Conservation (phyloP, 2,329 filamentous ascomycete species). For the Pseudopyrenochaeta lycopersici region DNA sequence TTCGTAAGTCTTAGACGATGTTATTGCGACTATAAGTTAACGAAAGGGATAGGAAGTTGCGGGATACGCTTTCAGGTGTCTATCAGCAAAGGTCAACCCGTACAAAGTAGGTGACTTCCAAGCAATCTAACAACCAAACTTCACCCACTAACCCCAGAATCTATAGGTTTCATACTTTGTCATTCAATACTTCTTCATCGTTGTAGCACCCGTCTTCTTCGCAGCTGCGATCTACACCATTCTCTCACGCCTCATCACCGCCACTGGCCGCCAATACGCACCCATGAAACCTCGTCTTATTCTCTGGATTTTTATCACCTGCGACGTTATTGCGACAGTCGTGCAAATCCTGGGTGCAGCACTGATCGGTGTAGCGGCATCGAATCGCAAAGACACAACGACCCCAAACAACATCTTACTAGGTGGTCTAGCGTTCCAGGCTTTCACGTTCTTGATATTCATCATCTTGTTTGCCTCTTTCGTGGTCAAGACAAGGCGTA, state of each 20-base stretch:
- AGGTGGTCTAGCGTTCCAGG: slow-evolving; percentile 64
- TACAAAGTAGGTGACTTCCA: slow-evolving; percentile 53
- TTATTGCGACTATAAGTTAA: neutral
- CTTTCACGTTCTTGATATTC: slow-evolving; percentile 61
- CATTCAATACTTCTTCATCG: slow-evolving; percentile 69
- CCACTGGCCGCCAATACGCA: slow-evolving; percentile 55
- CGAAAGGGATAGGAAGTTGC: slow-evolving; percentile 37
- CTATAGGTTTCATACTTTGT: slow-evolving; percentile 59
- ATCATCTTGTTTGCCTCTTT: slow-evolving; percentile 56
- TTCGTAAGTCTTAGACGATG: slow-evolving; percentile 26
- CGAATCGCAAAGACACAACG: slow-evolving; percentile 60
- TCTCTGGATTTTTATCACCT: slow-evolving; percentile 64
- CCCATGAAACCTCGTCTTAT: slow-evolving; percentile 59
- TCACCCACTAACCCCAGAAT: no score
- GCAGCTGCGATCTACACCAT: slow-evolving; percentile 66
- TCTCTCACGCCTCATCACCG: slow-evolving; percentile 60
- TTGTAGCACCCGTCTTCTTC: slow-evolving; percentile 67
- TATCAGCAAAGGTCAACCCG: slow-evolving; percentile 56
- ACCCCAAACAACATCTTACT: slow-evolving; percentile 65
- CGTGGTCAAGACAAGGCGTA: slow-evolving; percentile 48
- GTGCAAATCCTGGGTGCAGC: slow-evolving; percentile 65
- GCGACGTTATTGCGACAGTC: slow-evolving; percentile 63
- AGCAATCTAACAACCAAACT: no score
- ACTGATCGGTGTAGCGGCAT: slow-evolving; percentile 61
- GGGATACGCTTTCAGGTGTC: slow-evolving; percentile 56